Evolutionary conservation across 768 basidiomycete genomes (phyloP).

Genomic region (Phallus indusiatus): DNA sequence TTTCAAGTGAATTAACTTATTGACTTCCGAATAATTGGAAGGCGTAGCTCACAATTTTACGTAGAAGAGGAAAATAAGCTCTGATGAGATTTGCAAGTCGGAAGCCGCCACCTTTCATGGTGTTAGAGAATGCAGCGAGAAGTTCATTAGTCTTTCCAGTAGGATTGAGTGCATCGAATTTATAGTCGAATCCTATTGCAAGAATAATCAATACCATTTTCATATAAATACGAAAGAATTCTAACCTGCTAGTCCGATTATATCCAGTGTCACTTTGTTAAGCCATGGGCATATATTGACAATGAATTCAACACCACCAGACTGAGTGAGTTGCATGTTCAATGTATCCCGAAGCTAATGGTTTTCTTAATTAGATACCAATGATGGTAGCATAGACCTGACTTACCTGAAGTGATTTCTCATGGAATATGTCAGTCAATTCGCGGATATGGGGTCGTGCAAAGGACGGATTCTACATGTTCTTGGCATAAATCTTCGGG

Average conservation of each 20-base stretch:
- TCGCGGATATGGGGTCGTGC: not conserved
- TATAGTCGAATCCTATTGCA: slow-evolving; percentile 25
- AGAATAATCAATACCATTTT: not conserved
- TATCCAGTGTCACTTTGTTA: slow-evolving; percentile 15
- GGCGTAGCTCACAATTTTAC: slow-evolving; percentile 14
- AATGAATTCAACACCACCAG: slow-evolving; percentile 3
- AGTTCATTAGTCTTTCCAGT: slow-evolving; percentile 22
- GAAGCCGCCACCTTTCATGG: slow-evolving; percentile 14
- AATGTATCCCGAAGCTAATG: slow-evolving; percentile 42
- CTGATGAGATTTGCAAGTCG: slow-evolving; percentile 12
- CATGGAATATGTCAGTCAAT: slow-evolving; percentile 1
- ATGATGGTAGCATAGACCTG: not conserved
- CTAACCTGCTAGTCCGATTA: slow-evolving; percentile 17
- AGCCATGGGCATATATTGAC: slow-evolving; percentile 10
- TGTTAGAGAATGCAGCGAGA: slow-evolving; percentile 19
- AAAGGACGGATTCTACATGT: not conserved
- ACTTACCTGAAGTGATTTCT: slow-evolving; percentile 17
- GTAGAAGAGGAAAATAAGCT: slow-evolving; percentile 16
- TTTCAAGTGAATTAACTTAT: not conserved
- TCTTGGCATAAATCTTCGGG: no score
- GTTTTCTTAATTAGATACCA: slow-evolving; percentile 14
- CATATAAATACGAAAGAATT: not conserved
- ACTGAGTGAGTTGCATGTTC: slow-evolving; percentile 25
- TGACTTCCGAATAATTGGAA: not conserved
- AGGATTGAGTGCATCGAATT: slow-evolving; percentile 23